These are phyloP conservation scores for Colletotrichum tamarilloi DNA, from an alignment of 2,329 filamentous ascomycete species.

Conservation along the genomic window DNA sequence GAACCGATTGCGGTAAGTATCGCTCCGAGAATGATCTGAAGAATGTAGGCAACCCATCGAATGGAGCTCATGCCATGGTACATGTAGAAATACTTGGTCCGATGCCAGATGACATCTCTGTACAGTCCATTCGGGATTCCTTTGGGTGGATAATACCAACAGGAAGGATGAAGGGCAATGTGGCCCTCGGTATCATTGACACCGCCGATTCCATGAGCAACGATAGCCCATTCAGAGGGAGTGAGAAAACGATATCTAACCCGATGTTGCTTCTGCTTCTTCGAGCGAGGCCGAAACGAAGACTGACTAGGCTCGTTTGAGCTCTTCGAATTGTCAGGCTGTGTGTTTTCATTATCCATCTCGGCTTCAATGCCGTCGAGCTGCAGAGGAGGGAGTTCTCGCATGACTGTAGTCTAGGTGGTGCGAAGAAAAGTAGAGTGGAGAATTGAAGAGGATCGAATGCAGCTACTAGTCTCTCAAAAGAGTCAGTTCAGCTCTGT, in stretches of 20 bases:
- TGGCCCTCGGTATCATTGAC: slow-evolving; percentile 57
- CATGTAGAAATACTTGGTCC: slow-evolving; percentile 55
- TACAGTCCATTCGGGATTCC: slow-evolving; percentile 63
- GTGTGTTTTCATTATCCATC: neutral
- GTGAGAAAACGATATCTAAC: slow-evolving; percentile 53
- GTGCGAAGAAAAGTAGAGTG: neutral
- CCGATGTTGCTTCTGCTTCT: slow-evolving; percentile 6
- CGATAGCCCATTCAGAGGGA: slow-evolving; percentile 56
- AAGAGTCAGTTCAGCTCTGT: neutral
- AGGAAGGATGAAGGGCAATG: slow-evolving; percentile 53
- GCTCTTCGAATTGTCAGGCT: neutral
- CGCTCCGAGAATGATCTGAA: slow-evolving; percentile 61
- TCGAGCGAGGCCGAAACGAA: neutral
- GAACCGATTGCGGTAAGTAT: slow-evolving; percentile 62
- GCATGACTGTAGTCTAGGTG: slow-evolving; percentile 3
- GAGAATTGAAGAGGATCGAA: neutral
- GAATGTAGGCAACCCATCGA: slow-evolving; percentile 59
- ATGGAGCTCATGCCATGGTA: slow-evolving; percentile 56
- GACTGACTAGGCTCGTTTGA: neutral
- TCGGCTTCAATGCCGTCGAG: slow-evolving; percentile 30
- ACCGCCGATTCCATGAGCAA: slow-evolving; percentile 60
- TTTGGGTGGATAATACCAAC: slow-evolving; percentile 56
- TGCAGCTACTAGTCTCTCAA: neutral
- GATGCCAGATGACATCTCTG: slow-evolving; percentile 57
- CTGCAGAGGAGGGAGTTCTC: slow-evolving; percentile 28